phyloP scores from a whole-genome alignment of 805 yeast genomes.

The Sugiyamaella chiloensis region DNA sequence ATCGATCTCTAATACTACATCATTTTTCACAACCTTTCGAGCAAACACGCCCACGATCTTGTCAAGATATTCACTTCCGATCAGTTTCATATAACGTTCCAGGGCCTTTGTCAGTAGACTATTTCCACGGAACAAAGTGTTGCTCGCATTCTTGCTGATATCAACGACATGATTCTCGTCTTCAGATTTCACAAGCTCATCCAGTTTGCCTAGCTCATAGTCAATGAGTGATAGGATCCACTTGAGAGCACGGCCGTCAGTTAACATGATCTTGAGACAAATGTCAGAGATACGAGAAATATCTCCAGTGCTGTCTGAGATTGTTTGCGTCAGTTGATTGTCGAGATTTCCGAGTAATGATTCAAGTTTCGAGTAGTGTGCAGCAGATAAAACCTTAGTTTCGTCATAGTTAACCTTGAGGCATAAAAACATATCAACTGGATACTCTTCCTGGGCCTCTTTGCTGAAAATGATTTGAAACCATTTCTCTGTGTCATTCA shows the following conservation, averaged over 20 bases:
- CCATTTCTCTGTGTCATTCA: constrained; percentile 29
- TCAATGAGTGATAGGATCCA: constrained; percentile 74
- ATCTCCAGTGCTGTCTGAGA: constrained; percentile 35
- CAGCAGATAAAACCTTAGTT: constrained; percentile 45
- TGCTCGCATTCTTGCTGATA: constrained; percentile 40
- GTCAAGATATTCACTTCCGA: constrained; percentile 77
- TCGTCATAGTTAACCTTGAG: constrained; percentile 27
- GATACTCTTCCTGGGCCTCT: constrained; percentile 15
- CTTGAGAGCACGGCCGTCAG: constrained; percentile 60
- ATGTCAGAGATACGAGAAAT: constrained; percentile 33
- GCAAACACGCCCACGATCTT: constrained; percentile 70
- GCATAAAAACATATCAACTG: constrained; percentile 27
- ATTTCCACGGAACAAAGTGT: constrained; percentile 77
- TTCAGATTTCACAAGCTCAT: constrained; percentile 5
- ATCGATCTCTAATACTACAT: constrained; percentile 72
- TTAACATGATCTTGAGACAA: constrained; percentile 70
- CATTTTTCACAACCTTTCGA: constrained; percentile 46
- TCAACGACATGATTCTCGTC: constrained; percentile 4
- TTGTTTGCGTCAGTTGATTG: constrained; percentile 37
- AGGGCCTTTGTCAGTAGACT: constrained; percentile 77
- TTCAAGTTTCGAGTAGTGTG: constrained; percentile 60
- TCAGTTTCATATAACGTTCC: constrained; percentile 69
- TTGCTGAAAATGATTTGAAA: constrained; percentile 21
- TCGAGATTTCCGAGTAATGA: constrained; percentile 44
- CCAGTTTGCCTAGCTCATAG: constrained; percentile 47